A percentile compares a stretch with the other conserved stretches of the same genome.
Conservation (phyloP, 2,329 filamentous ascomycete genomes). For the Penicillium sp. region DNA sequence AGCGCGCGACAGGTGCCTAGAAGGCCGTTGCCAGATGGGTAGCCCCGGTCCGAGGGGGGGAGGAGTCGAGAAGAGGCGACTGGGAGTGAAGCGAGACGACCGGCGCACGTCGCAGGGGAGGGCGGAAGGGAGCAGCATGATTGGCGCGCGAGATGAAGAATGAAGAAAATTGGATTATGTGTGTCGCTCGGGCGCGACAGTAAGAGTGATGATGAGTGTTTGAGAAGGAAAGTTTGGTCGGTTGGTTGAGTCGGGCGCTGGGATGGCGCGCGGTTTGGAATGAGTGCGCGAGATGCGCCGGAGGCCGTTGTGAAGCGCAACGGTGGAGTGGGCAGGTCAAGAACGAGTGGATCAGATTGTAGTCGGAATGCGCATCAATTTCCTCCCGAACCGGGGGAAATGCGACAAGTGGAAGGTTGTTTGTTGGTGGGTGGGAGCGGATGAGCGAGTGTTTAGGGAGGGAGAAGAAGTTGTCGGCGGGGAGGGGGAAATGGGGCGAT, state of each 20-base stretch:
- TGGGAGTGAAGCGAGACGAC: conserved; percentile 42
- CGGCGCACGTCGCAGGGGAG: conserved; percentile 50
- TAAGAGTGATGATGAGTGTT: background rate
- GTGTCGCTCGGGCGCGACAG: background rate
- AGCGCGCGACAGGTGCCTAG: conserved; percentile 48
- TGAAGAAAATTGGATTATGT: background rate
- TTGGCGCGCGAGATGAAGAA: conserved; percentile 17
- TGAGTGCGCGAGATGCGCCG: conserved; percentile 36
- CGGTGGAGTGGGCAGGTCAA: conserved; percentile 18
- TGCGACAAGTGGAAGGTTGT: conserved; percentile 58
- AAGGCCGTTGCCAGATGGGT: conserved; percentile 43
- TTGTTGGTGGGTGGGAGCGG: conserved; percentile 57
- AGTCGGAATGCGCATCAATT: conserved; percentile 30
- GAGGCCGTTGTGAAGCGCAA: conserved; percentile 32
- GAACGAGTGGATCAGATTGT: conserved; percentile 23
- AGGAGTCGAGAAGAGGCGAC: conserved; percentile 44
- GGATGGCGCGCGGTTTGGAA: conserved; percentile 26
- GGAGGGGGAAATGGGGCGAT: conserved; percentile 22
- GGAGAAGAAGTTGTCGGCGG: conserved; percentile 22
- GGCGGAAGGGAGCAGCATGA: conserved; percentile 52
- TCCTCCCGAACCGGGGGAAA: conserved; percentile 27
- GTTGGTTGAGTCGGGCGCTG: conserved; percentile 22
- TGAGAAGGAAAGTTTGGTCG: conserved; percentile 1
- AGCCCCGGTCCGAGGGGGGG: conserved; percentile 43
- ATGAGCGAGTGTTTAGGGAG: conserved; percentile 19